These are phyloP conservation scores for Globisporangium splendens DNA, from an alignment of 352 stramenopile species.

Conservation along the genomic window DNA sequence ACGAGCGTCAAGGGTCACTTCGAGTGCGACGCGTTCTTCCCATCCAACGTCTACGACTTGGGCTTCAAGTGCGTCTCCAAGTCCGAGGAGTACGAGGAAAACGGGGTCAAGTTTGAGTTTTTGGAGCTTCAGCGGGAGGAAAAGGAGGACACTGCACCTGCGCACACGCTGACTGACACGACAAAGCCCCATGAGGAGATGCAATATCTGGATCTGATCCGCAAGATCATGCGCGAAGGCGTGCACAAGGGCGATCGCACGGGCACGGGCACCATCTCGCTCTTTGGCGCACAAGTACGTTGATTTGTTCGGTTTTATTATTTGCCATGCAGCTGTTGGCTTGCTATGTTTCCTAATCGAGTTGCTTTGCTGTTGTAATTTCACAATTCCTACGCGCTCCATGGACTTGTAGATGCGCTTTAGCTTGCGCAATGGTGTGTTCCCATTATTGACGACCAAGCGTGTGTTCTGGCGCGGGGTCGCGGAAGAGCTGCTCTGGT, in stretches of 20 bases:
- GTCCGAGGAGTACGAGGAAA: constrained; percentile 70
- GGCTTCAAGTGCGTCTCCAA: constrained; percentile 42
- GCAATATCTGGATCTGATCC: constrained; percentile 92
- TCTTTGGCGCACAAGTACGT: constrained; percentile 97
- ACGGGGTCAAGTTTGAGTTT: constrained; percentile 78
- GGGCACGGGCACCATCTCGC: constrained; percentile 97
- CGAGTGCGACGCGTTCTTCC: constrained; percentile 94
- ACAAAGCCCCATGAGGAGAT: constrained; percentile 47
- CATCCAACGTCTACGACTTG: constrained; percentile 56
- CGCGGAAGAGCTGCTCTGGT: constrained; percentile 99
- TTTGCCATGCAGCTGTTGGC: no score
- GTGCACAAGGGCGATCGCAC: constrained; percentile 95
- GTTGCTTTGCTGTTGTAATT: no score
- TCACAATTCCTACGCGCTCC: no score
- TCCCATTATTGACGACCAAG: constrained; percentile 99
- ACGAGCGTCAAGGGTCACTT: constrained; percentile 86
- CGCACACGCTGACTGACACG: constrained; percentile 6
- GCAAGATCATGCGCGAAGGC: constrained; percentile 95
- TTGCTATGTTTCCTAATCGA: no score
- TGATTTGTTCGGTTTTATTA: constrained; percentile 2
- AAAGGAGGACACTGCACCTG: constrained; percentile 6
- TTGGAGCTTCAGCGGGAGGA: constrained; percentile 47
- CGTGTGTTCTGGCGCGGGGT: constrained; percentile 98
- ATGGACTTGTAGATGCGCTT: constrained; percentile 82
- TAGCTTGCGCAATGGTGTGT: constrained; percentile 90